Base-by-base conservation (phyloP, 306 rosid species). In the Lotus japonicus region DNA sequence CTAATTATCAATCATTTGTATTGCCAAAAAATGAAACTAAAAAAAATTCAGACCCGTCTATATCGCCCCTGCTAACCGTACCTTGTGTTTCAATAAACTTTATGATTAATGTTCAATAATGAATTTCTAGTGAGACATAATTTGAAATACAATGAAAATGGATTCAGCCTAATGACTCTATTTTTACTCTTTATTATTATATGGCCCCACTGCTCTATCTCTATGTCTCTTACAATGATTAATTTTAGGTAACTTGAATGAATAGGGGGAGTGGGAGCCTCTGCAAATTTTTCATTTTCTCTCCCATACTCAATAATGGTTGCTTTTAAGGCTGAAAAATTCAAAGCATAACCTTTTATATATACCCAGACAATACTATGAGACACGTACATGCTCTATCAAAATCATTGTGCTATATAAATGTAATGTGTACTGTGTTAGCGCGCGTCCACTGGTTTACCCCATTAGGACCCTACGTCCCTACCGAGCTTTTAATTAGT, bases 381-480 rank as follows among this genome's bases (percentile, higher is more conserved):
- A 76, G 67, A 56, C 60, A 60, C 8, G 52, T 66, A 59, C 51
- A 67, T 42, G 61, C 64, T 58, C 38, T 58, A 66, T 66, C 78
- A 66, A 66, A 66, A 72, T 78, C 75, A 51, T 44, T 50, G 38
- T 68, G 76, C 46, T 43, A 36, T 66, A 44, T 66, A 65, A 44
- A 65, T 65, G 69, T 44, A 38, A 67, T 55, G 69, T 66, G 64
- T 41, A 63, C 36, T 39, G 9, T 63, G 57, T 60, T 69, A n/a
- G n/a, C n/a, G n/a, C n/a, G 63, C 61, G 68, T 55, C 66, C 76
- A 44, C 33, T 57, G 56, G 66, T 26, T 57, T 75, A 50, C 71
- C 58, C 50, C 80, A 75, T 70, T 65, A 58, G 50, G 61, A 51
- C 77, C 72, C 83, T 74, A 63, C 77, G 61, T 43, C 77, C 72